Evolutionary conservation across 2,329 filamentous ascomycete species (phyloP), one percentile per base, ranked within the genome.

Genomic region (Cladophialophora carrionii): DNA sequence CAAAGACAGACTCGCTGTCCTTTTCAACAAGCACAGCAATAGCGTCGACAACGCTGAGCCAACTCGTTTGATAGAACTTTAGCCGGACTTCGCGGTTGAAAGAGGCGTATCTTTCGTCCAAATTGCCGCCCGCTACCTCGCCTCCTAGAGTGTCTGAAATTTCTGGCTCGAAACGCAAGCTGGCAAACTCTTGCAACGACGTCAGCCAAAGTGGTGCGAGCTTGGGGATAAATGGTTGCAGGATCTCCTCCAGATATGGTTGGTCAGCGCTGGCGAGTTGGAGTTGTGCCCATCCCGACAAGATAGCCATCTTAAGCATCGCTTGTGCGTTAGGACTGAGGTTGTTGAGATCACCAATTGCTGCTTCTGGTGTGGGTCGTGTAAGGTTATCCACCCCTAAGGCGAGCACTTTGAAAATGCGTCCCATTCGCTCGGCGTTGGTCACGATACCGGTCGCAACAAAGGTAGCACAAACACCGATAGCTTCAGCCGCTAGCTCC

Each of bases 291-390:
- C 95, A 99, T 0, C 94, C 95, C 1, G 94, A 95, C 76, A 96
- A 96, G 1, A 99, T 90, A 0, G 95, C 90, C 86, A 98, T 95
- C 77, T 96, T 96, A 62, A 99, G 92, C 95, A 99, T 99, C 56
- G 97, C 92, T 74, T 96, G 91, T 0, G 95, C 94, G 75, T 99
- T 99, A 1, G 94, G 92, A 74, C 93, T 97, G 20, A 99, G 85
- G 0, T 91, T 92, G 77, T 91, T 92, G 5, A 99, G 83, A 71
- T 99, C 96, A 17, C 95, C 95, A 74, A 99, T 98, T 10, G 71
- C 68, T 37, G 68, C 51, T 61, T 71, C 71, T 32, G 69, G 70
- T 14, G 52, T 57, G 2, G 65, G 56, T 53, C 62, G 54, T 4
- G 68, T 63, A 73, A 98, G 96, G 77, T 94, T 96, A 73, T 98